Evolutionary conservation across 306 rosid genomes (phyloP).

Genomic region (Cucurbita maxima): DNA sequence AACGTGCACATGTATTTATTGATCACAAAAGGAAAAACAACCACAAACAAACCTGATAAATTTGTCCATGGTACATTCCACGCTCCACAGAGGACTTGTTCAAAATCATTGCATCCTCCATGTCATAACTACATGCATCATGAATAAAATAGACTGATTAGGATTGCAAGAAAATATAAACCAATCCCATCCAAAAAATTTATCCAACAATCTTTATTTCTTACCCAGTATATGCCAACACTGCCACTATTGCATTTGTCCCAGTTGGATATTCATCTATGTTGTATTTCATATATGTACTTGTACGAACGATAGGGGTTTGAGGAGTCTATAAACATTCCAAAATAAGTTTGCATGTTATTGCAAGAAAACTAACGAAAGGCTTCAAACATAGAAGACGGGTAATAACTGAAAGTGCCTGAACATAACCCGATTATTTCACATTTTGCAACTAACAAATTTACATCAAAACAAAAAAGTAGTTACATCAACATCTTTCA

Average conservation of each 20-base stretch:
- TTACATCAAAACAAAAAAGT: neutral
- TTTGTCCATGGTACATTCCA: slow-evolving; percentile 90
- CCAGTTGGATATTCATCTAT: slow-evolving; percentile 80
- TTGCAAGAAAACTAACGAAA: neutral
- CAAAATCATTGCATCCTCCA: slow-evolving; percentile 99
- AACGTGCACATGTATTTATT: neutral
- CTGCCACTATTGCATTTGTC: slow-evolving; percentile 95
- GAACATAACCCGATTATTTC: neutral
- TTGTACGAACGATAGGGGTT: slow-evolving; percentile 75
- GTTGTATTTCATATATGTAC: slow-evolving; percentile 47
- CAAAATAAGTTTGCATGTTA: neutral
- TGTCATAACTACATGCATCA: slow-evolving; percentile 55
- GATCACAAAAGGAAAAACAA: neutral
- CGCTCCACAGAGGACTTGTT: slow-evolving; percentile 95
- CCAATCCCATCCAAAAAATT: neutral
- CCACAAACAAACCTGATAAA: slow-evolving; percentile 58
- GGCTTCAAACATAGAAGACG: neutral
- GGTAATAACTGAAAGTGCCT: neutral
- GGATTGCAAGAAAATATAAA: neutral
- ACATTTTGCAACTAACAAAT: neutral
- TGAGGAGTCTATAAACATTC: slow-evolving; percentile 69
- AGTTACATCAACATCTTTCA: neutral
- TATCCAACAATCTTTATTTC: neutral
- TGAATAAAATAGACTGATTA: slow-evolving; percentile 8
- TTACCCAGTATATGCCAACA: slow-evolving; percentile 91